phyloP scores from a whole-genome alignment of 257 asterid species.

The Linderniella brevidens region DNA sequence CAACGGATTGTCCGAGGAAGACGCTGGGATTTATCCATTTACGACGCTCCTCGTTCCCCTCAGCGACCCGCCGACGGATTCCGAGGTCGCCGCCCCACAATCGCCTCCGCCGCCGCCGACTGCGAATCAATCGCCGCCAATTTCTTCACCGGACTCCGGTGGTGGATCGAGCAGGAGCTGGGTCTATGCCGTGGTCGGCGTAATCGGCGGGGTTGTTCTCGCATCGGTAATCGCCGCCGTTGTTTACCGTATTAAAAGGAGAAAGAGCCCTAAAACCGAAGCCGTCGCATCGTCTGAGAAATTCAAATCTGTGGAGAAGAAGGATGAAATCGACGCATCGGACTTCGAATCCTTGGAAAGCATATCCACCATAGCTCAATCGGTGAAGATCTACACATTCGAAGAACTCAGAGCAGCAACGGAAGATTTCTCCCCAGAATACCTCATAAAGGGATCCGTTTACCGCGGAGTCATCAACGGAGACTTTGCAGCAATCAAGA shows the following conservation, averaged over 20 bases:
- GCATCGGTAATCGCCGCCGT: conserved; percentile 11
- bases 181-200: conserved; percentile 45
- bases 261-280: conserved; percentile 4
- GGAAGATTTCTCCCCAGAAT: conserved; percentile 34
- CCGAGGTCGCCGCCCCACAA: conserved; percentile 27
- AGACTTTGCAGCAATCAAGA: conserved; percentile 82
- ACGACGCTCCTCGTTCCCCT: conserved; percentile 72
- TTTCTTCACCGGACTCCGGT: conserved; percentile 11
- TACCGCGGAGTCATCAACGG: conserved; percentile 65
- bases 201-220: conserved; percentile 30
- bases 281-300: conserved; percentile 16
- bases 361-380: conserved; percentile 53
- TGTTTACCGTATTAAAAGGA: conserved; percentile 13
- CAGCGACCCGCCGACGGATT: conserved; percentile 31
- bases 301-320: conserved; percentile 15
- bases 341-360: conserved; percentile 26
- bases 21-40: conserved; percentile 18
- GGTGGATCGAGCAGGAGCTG: conserved; percentile 36
- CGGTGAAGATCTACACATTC: conserved; percentile 48
- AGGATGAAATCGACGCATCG: too few species aligned
- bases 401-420: conserved; percentile 50
- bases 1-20: conserved; percentile 27
- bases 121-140: conserved; percentile 8
- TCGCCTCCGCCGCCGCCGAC: conserved; percentile 58
- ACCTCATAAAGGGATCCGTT: conserved; percentile 49